These are phyloP conservation scores for Rutstroemia sp. DNA, from an alignment of 2,329 filamentous ascomycete genomes.

Conservation along the genomic window DNA sequence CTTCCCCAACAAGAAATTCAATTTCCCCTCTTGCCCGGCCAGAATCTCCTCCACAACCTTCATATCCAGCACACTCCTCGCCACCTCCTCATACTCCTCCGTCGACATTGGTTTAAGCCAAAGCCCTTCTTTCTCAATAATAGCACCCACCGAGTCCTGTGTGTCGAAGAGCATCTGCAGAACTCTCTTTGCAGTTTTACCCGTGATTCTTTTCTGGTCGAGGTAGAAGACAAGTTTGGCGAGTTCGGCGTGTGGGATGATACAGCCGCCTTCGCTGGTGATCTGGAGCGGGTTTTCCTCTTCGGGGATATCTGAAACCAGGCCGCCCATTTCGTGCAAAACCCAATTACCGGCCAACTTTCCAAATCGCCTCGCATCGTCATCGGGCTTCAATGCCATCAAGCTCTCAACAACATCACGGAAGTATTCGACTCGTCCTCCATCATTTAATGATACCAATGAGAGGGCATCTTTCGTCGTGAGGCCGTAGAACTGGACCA, in stretches of 20 bases:
- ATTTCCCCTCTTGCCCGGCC: constrained; percentile 55
- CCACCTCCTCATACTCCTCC: constrained; percentile 48
- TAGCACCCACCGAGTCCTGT: constrained; percentile 34
- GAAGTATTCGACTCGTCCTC: constrained; percentile 76
- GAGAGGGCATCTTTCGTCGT: constrained; percentile 78
- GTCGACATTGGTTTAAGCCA: constrained; percentile 45
- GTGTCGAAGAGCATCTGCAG: constrained; percentile 44
- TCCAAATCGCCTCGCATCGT: constrained; percentile 29
- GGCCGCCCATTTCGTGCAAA: constrained; percentile 65
- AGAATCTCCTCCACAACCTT: constrained; percentile 53
- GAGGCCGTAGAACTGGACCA: constrained; percentile 59
- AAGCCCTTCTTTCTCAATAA: constrained; percentile 51
- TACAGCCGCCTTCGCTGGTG: constrained; percentile 19
- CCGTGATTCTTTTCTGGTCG: constrained; percentile 38
- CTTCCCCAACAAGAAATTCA: constrained; percentile 61
- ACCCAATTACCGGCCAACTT: constrained; percentile 57
- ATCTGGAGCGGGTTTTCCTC: constrained; percentile 22
- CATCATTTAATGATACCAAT: constrained; percentile 68
- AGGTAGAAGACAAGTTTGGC: constrained; percentile 39
- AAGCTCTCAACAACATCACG: constrained; percentile 51
- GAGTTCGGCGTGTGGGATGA: constrained; percentile 26
- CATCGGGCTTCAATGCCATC: not conserved
- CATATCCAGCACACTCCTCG: constrained; percentile 41
- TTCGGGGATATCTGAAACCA: constrained; percentile 43
- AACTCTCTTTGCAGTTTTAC: constrained; percentile 52